Evolutionary conservation across 768 basidiomycete species (phyloP), one percentile per base, ranked within the genome.

Genomic region (Collybia sordida): DNA sequence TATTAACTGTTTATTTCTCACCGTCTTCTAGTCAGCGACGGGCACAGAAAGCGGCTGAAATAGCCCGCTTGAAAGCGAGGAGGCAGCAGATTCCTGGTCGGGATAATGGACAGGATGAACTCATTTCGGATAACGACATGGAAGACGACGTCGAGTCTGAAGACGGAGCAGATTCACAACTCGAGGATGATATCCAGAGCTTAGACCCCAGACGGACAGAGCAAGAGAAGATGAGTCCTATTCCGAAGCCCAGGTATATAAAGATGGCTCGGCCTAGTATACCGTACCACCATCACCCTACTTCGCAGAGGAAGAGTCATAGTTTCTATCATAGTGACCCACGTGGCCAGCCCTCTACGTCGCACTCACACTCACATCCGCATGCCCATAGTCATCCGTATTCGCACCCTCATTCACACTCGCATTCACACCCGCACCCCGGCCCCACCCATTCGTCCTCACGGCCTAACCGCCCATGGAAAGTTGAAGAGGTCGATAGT

Each of bases 31-130:
- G 85, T 58, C 77, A 83, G 60, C 73, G 81, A 38, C 74, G 81
- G 4, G 73, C 74, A 3, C 79, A 81, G 50, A 83, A 82, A 57
- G 75, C 77, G 0, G 76, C 74, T 14, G 79, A 81, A 39, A 64
- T 74, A 17, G 74, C 75, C 3, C 73, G 78, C n/a, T 59, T 69
- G 39, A 77, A 77, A 39, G 68, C 73, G 19, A 57, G 58, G 44
- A 64, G 60, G 45, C 53, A 57, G 18, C 49, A 43, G 0, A 45
- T 28, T 34, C 47, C 42, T 62, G 35, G 60, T 59, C 39, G 68
- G 67, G 52, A 62, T 64, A 41, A 56, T 31, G 31, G 31, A 3
- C 31, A 31, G 31, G 31, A 31, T 11, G 31, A 31, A 11, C 31
- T 67, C 19, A 49, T 63, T 42, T 65, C 66, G 23, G 63, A 65